phyloP scores from a whole-genome alignment of 139 green algal species.

The Desmodesmus armatus region DNA sequence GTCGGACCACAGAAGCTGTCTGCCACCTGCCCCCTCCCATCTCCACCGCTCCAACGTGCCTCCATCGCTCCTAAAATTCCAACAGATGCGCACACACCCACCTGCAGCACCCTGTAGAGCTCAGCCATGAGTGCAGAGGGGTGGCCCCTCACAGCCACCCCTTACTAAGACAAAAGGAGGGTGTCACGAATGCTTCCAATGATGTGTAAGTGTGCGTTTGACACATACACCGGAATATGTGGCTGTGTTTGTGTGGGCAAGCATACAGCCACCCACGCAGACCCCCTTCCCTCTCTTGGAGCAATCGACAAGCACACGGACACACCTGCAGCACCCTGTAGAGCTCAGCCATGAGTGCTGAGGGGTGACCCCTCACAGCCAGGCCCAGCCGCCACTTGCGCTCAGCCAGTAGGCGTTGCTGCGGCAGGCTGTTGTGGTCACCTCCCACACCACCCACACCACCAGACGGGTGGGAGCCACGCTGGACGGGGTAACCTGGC shows the following conservation, averaged over 20 bases:
- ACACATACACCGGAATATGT: too few relatives aligned
- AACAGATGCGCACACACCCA: constrained; percentile 45
- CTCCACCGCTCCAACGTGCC: too few relatives aligned
- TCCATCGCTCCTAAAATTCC: too few relatives aligned
- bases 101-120: constrained; percentile 72
- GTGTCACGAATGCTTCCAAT: too few relatives aligned
- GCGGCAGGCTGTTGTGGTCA: background rate
- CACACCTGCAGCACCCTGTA: constrained; percentile 69
- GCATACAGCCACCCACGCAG: too few relatives aligned
- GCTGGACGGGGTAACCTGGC: too few relatives aligned
- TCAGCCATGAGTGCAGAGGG: constrained; percentile 89
- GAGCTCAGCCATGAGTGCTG: constrained; percentile 88
- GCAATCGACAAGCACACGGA: background rate
- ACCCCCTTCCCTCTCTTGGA: too few relatives aligned
- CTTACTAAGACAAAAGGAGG: too few relatives aligned
- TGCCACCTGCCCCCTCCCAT: too few relatives aligned
- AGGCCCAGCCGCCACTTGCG: constrained; percentile 89
- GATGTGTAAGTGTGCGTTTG: too few relatives aligned
- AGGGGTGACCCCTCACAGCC: constrained; percentile 84
- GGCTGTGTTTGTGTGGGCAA: too few relatives aligned
- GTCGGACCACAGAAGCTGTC: too few relatives aligned
- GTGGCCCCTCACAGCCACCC: constrained; percentile 76
- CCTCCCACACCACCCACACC: background rate
- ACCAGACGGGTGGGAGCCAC: constrained; percentile 1
- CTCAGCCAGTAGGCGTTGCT: constrained; percentile 86